These are phyloP conservation scores for Gracilaria caudata DNA, from an alignment of 23 red algal species.

Conservation along the genomic window DNA sequence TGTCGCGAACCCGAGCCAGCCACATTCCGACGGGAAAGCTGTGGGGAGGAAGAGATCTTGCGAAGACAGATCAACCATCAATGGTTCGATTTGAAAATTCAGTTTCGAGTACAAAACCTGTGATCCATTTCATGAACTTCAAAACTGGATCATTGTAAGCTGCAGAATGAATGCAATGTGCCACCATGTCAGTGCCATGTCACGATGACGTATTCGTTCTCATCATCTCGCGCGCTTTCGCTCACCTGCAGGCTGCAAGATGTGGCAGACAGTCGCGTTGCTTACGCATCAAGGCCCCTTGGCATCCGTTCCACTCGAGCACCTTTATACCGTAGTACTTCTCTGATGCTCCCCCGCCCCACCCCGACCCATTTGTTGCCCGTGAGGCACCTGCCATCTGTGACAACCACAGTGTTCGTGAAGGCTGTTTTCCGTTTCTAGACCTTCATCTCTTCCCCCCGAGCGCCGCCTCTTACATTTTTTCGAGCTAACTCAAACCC, in stretches of 20 bases:
- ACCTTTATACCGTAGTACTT: background rate
- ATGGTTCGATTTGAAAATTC: background rate
- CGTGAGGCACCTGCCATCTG: background rate
- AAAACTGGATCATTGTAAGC: background rate
- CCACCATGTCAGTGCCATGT: constrained; percentile 22
- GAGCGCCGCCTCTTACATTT: background rate
- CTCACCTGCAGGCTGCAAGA: background rate
- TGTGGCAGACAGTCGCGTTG: background rate
- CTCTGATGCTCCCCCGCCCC: background rate
- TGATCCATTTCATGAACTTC: background rate
- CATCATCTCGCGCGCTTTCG: constrained; percentile 21
- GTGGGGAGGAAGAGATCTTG: too few relatives aligned
- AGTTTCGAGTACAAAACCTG: background rate
- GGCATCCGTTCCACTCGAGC: background rate
- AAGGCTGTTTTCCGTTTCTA: background rate
- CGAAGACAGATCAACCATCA: too few relatives aligned
- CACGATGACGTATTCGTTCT: constrained; percentile 16
- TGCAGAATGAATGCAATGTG: background rate
- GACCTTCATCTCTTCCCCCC: background rate
- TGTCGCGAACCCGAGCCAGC: too few relatives aligned
- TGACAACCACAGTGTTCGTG: background rate
- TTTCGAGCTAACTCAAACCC: background rate
- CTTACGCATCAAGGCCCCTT: constrained; percentile 8
- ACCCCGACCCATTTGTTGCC: background rate
- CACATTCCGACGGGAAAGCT: too few relatives aligned